Percentiles rank a stretch among this genome's conserved stretches.
phyloP scores from a whole-genome alignment of 495 filamentous ascomycete species.

The Talaromyces adpressus region DNA sequence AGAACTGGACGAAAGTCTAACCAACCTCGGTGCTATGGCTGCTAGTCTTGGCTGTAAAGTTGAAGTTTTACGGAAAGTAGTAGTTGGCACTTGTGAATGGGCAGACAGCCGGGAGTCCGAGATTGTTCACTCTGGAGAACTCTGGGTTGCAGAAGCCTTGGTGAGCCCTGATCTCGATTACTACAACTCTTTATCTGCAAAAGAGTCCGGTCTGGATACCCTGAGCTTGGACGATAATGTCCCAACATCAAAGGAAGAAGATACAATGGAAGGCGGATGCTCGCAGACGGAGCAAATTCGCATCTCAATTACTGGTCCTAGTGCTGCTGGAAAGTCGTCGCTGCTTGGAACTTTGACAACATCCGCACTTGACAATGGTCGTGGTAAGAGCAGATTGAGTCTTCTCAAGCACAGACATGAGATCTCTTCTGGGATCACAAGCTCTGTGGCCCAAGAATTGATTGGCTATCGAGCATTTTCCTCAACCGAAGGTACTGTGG shows the following conservation, averaged over 20 bases:
- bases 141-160: slow-evolving; percentile 87
- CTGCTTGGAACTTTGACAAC: slow-evolving; percentile 83
- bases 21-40: slow-evolving; percentile 80
- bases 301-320: slow-evolving; percentile 85
- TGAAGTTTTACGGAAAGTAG: slow-evolving; percentile 75
- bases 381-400: slow-evolving; percentile 79
- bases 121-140: slow-evolving; percentile 40
- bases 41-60: slow-evolving; percentile 83
- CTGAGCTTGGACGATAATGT: slow-evolving; percentile 4
- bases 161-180: slow-evolving; percentile 55
- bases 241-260: neutral
- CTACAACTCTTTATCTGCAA: slow-evolving; percentile 18
- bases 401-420: slow-evolving; percentile 93
- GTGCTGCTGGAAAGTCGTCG: slow-evolving; percentile 90
- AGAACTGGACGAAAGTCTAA: slow-evolving; percentile 85
- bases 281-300: slow-evolving; percentile 67
- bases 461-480: slow-evolving; percentile 60
- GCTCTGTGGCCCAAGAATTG: slow-evolving; percentile 86
- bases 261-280: slow-evolving; percentile 17
- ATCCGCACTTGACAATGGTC: slow-evolving; percentile 82
- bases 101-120: slow-evolving; percentile 28
- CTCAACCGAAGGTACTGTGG: slow-evolving; percentile 20
- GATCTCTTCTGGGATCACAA: slow-evolving; percentile 83
- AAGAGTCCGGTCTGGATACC: slow-evolving; percentile 1
- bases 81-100: slow-evolving; percentile 85